Evolutionary conservation across 306 rosid species (phyloP), one percentile per base, ranked within the genome.

Genomic region (Morella rubra): DNA sequence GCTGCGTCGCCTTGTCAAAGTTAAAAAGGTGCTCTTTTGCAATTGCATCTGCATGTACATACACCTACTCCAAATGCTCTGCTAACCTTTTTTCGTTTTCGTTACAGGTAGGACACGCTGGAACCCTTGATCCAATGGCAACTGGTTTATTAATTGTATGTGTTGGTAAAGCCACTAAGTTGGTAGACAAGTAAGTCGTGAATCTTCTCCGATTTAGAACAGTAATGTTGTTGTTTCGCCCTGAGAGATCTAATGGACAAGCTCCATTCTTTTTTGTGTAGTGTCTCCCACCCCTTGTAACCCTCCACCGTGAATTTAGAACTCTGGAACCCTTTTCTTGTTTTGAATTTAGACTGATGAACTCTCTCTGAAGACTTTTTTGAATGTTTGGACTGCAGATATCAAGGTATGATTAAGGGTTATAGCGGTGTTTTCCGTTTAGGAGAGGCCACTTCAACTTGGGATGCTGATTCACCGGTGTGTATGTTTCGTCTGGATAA

Each of bases 71-170:
- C 47, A 44, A 71, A 72, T 61, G 76, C 67, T 80, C n/a, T 11
- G 52, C 42, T 53, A 47, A 40, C 60, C 47, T 18, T 22, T 18
- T 62, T 69, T 64, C 65, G 15, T 76, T 44, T 41, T 32, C n/a
- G 61, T 87, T 84, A 65, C 86, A 94, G 98, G 98, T 94, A 32
- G 98, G 98, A 18, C 98, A 94, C 79, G 97, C 97, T 46, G 98
- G 98, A 76, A 94, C 98, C 50, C 97, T 94, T 83, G 98, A 94
- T 77, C 98, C 98, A 22, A 94, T 94, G 98, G 97, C 98, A 58
- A 94, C 97, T 61, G 98, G 98, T 80, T 89, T 94, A 62, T 89
- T 94, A 81, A 92, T 94, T 77, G 96, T 94, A 44, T 94, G 98
- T 84, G 90, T 91, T 79, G 98, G 98, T 45, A 94, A 94, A 89